phyloP scores from a whole-genome alignment of 2,329 filamentous ascomycete species.

The Hypomyces perniciosus region DNA sequence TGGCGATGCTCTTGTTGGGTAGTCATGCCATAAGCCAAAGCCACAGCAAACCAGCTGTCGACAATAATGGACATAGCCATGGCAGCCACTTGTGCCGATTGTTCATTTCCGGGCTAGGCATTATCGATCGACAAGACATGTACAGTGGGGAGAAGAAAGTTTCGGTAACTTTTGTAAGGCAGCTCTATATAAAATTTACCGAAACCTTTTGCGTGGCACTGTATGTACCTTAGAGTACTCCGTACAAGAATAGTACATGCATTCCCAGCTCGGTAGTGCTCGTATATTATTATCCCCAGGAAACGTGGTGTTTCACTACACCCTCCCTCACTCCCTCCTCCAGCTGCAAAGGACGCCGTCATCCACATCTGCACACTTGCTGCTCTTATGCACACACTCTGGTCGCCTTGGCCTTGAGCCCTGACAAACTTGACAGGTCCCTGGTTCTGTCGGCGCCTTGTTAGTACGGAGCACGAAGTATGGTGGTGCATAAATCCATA shows the following conservation, averaged over 20 bases:
- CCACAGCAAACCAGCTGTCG: not conserved
- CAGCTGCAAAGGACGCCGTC: conserved; percentile 3
- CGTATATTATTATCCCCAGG: not conserved
- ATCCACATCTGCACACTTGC: conserved; percentile 4
- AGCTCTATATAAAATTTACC: no score
- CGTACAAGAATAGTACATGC: no score
- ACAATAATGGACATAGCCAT: not conserved
- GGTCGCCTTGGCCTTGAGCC: not conserved
- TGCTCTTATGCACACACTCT: not conserved
- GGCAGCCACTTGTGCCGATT: not conserved
- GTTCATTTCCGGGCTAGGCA: not conserved
- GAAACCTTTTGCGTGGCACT: no score
- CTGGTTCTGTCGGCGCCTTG: not conserved
- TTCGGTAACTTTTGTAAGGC: no score
- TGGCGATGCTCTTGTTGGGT: not conserved
- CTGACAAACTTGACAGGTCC: not conserved
- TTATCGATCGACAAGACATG: not conserved
- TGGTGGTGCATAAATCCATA: no score
- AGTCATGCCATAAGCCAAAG: not conserved
- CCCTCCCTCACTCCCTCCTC: conserved; percentile 1
- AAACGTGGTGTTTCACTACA: conserved; percentile 10
- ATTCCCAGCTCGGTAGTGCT: not conserved
- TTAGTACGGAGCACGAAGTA: no score
- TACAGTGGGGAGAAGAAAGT: no score
- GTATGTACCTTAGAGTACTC: no score